Conservation (phyloP, 2,329 filamentous ascomycete genomes). For the Chaetomiaceae sp. region DNA sequence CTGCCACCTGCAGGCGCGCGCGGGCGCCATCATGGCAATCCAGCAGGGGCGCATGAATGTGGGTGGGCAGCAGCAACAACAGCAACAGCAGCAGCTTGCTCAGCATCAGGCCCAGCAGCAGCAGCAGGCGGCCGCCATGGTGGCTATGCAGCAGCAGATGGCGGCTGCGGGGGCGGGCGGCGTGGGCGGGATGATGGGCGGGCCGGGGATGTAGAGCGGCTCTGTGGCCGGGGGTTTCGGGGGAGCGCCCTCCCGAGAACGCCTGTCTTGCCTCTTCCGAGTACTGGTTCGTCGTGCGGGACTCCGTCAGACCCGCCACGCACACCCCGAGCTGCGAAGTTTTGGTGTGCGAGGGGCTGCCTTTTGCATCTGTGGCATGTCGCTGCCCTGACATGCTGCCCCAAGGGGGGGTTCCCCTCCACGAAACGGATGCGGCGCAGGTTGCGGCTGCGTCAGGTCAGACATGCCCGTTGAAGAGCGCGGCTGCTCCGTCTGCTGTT, state of each 20-base stretch:
- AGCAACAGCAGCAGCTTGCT: background rate
- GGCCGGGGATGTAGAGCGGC: background rate
- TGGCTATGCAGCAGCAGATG: slow-evolving; percentile 2
- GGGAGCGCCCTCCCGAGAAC: background rate
- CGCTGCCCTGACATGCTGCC: no score
- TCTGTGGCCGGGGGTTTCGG: background rate
- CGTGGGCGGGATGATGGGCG: background rate
- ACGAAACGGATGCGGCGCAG: no score
- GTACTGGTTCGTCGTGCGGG: no score
- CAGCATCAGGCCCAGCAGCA: slow-evolving; percentile 5
- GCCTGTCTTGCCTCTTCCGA: no score
- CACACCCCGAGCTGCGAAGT: no score
- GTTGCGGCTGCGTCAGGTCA: no score
- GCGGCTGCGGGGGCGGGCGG: background rate
- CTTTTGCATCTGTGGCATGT: no score
- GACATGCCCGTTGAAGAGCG: no score
- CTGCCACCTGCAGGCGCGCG: slow-evolving; percentile 36
- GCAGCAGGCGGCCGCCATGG: background rate
- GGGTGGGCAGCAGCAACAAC: background rate
- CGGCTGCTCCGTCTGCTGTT: no score
- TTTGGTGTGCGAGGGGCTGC: no score
- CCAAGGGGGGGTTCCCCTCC: no score
- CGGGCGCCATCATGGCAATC: slow-evolving; percentile 29
- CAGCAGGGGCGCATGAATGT: slow-evolving; percentile 1
- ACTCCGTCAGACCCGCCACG: no score